These are phyloP conservation scores for Solanum chaucha DNA, from an alignment of 257 asterid genomes.

Conservation along the genomic window DNA sequence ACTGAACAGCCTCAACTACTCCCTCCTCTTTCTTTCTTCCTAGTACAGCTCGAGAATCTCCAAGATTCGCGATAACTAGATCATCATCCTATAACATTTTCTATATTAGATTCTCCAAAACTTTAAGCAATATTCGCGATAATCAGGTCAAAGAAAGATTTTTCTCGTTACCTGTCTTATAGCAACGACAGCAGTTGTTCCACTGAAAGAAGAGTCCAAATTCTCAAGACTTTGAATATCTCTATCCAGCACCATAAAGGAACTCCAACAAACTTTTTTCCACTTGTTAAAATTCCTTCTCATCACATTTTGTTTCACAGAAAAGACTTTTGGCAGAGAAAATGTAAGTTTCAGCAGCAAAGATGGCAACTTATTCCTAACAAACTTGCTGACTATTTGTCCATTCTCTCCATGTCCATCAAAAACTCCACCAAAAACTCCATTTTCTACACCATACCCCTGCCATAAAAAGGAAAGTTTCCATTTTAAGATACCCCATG, in stretches of 20 bases:
- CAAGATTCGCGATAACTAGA: slow-evolving; percentile 71
- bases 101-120: not conserved
- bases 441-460: slow-evolving; percentile 67
- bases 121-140: not conserved
- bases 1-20: slow-evolving; percentile 33
- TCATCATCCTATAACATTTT: slow-evolving; percentile 35
- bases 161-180: slow-evolving; percentile 44
- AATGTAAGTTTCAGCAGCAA: slow-evolving; percentile 43
- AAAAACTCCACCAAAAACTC: slow-evolving; percentile 55
- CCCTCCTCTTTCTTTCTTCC: slow-evolving; percentile 50
- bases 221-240: slow-evolving; percentile 36
- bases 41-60: slow-evolving; percentile 72
- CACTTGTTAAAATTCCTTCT: slow-evolving; percentile 36
- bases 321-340: slow-evolving; percentile 14
- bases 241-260: slow-evolving; percentile 57
- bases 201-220: slow-evolving; percentile 61
- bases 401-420: slow-evolving; percentile 90
- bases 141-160: not conserved
- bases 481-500: not conserved
- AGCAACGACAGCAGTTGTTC: slow-evolving; percentile 58
- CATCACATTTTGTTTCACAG: slow-evolving; percentile 6
- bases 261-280: slow-evolving; percentile 49
- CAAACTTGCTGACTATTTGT: slow-evolving; percentile 53
- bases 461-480: slow-evolving; percentile 4
- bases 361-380: slow-evolving; percentile 55